Evolutionary conservation across 352 stramenopile genomes (phyloP), one percentile per base, ranked within the genome.

Genomic region (Globisporangium takayamanum): DNA sequence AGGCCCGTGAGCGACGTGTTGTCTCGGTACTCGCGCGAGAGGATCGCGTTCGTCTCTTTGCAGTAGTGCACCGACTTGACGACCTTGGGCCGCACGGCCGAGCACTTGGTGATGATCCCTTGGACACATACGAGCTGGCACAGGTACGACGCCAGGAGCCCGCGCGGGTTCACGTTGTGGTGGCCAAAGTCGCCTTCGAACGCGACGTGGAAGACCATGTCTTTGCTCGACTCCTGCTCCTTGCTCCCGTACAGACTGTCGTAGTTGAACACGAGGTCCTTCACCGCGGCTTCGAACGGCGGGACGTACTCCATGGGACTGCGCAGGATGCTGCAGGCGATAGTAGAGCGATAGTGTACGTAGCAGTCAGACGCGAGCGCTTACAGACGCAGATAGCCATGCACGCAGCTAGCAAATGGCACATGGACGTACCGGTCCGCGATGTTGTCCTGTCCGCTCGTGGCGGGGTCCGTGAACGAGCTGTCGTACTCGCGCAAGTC

Each of bases 51-150:
- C 16, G 96, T 99, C 52, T 95, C 84, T 30, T 94, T 96, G 73
- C 97, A 99, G 75, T 98, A 99, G 64, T 99, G 98, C 8, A 99
- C 85, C 22, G 88, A 98, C 59, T 88, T 84, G 30, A 99, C 92
- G 26, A 99, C 88, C 77, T 99, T 99, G 12, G 98, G 97, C 54
- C 97, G 94, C 58, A 99, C 93, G 3, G 92, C 80, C 12, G 96
- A 97, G 81, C 92, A 96, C 76, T 99, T 99, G 16, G 97, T 99
- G 25, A 99, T 96, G 59, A 99, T 99, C 15, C 98, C 97, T 68
- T 99, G 96, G 0, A 99, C 95, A 64, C 96, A 99, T 44, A 99
- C 96, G 60, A 99, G 87, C 55, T 97, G 86, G 10, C 91, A 92
- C 11, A 99, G 70, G 39, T 94, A 94, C 6, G 73, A 84, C 10